Base-by-base conservation (phyloP, 2,329 filamentous ascomycete genomes). In the Neonectria magnoliae region DNA sequence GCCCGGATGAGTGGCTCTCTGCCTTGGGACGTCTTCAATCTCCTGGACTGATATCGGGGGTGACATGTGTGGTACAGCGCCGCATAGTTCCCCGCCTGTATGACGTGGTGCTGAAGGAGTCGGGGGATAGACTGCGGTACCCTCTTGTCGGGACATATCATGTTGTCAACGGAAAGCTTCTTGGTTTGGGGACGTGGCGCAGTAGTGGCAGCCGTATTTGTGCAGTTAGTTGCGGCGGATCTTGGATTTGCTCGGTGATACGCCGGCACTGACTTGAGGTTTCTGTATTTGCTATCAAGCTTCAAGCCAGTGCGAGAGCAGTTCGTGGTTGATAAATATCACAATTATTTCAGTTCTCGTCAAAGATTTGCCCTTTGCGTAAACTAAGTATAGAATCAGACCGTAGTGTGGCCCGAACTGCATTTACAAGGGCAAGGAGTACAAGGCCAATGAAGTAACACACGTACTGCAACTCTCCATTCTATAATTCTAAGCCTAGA, bases 141-240 rank as follows among this genome's bases (percentile, higher is more conserved):
- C 73, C 77, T 11, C 70, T 80, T 14, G 73, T 80, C 3, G 78
- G 77, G 0, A 80, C 78, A 0, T 80, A 74, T 38, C 76, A 79
- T 13, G 71, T 73, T 5, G 55, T 69, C 2, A 65, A 76, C n/a
- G 76, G 76, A 2, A 65, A 50, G 2, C 45, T 76, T 0, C 67
- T 78, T 1, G 78, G 77, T 0, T 51, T 79, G 1, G 77, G 77
- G 2, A 71, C 50, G 0, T 80, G 78, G 78, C 68, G 78, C 1
- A 73, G 74, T 4, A 74, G 76, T 20, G 65, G 62, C 7, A 73
- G 72, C 18, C 74, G 76, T 1, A 73, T 80, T 22, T 74, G 75
- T 47, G 77, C 78, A 2, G 65, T 79, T 3, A 72, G 70, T n/a
- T 70, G 66, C 11, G 78, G 78, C 2, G 77, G 77, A 2, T 68